Percentiles rank a stretch among this genome's conserved stretches.
Conservation (phyloP, 2,329 filamentous ascomycete species). For the Trichothecium roseum region DNA sequence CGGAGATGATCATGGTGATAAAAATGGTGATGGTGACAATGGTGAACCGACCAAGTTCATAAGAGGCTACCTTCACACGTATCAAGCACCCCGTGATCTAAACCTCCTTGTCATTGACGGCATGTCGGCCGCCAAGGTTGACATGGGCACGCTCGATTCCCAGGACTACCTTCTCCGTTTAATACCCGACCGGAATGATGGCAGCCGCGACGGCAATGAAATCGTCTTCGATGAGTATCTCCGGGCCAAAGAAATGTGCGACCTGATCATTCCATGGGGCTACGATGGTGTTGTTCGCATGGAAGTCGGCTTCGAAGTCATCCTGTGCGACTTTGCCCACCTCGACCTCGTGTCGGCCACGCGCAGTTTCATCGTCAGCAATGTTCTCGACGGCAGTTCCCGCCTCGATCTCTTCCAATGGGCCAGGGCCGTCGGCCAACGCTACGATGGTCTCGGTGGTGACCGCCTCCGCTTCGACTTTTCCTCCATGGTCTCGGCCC, state of each 20-base stretch:
- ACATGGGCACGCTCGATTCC: conserved; percentile 55
- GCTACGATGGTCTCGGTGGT: conserved; percentile 34
- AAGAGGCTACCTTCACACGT: conserved; percentile 56
- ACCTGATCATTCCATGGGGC: conserved; percentile 39
- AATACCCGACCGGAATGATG: conserved; percentile 7
- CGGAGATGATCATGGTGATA: conserved; percentile 4
- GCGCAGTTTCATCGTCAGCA: conserved; percentile 9
- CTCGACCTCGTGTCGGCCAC: conserved; percentile 24
- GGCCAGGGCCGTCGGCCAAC: conserved; percentile 27
- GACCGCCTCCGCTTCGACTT: conserved; percentile 33
- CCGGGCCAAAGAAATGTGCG: conserved; percentile 47
- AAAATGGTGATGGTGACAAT: conserved; percentile 5
- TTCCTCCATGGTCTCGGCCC: conserved; percentile 39
- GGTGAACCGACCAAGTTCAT: conserved; percentile 2
- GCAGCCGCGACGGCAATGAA: conserved; percentile 3
- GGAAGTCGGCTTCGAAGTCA: conserved; percentile 62
- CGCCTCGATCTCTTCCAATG: conserved; percentile 22
- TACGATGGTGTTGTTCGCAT: conserved; percentile 58
- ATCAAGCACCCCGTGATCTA: conserved; percentile 45
- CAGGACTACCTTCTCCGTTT: conserved; percentile 53
- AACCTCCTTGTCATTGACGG: conserved; percentile 61
- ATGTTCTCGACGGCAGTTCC: neutral
- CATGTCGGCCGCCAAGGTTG: conserved; percentile 55
- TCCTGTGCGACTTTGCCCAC: conserved; percentile 52
- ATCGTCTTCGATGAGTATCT: conserved; percentile 30